Base-by-base conservation (phyloP, 495 filamentous ascomycete species). In the Penicillium goetzii region DNA sequence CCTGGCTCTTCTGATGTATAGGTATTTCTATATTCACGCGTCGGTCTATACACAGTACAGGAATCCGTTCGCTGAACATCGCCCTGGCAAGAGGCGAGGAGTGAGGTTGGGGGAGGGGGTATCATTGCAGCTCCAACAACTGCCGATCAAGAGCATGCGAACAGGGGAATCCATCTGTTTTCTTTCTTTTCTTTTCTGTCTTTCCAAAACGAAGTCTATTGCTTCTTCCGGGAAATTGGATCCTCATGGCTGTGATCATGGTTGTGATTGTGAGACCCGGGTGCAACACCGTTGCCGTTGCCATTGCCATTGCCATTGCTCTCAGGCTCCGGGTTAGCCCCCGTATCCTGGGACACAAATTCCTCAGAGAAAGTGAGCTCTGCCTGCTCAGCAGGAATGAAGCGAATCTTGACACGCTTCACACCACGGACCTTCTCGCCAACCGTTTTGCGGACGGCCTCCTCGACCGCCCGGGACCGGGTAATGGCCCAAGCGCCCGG, bases 381-480 rank as follows among this genome's bases (percentile, higher is more conserved):
- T 7, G 76, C 68, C 28, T 75, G 73, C 36, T 88, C 85, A 61
- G 84, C 85, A 4, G 91, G 85, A 54, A 95, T 85, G 68, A 97
- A 97, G 50, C 93, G 85, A 38, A 99, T 83, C 55, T 88, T 87
- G 25, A 99, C 85, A 54, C 86, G 84, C 70, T 91, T 87, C 45
- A 93, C 90, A 0, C 95, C 96, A 51, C 90, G 82, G 4, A 97
- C 90, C 62, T 89, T 90, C 36, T 79, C 75, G 2, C 91, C 91
- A 21, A 97, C 82, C 34, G 78, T 80, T 25, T 85, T 78, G 56
- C 95, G 85, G 15, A 97, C 82, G 0, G 76, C 73, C 17, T 90
- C 85, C 72, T 99, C 95, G 5, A 95, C 76, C 23, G 78, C 76
- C n/a, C 83, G 75, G 0, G 88, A 86, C 33, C 87, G 83, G 60